A percentile compares a stretch with the other conserved stretches of the same genome.
phyloP scores from a whole-genome alignment of 441 rosid species.

The Bocquillonia castaneifolia region DNA sequence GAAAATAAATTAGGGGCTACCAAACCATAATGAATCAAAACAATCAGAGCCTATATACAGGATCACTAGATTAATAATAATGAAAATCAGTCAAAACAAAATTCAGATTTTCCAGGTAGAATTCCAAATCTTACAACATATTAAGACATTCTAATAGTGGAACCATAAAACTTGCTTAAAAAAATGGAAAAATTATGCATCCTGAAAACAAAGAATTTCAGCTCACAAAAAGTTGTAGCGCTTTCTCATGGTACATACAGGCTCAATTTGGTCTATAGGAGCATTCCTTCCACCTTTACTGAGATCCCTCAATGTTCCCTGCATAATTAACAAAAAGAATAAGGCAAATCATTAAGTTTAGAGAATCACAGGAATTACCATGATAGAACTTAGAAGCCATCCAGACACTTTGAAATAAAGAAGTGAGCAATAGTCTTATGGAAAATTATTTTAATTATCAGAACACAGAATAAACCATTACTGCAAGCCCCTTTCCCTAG shows the following conservation, averaged over 20 bases:
- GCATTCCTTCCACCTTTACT: constrained; percentile 59
- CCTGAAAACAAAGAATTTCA: constrained; percentile 12
- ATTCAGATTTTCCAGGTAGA: not conserved
- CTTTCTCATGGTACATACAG: constrained; percentile 35
- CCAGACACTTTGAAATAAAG: not conserved
- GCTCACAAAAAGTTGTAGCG: constrained; percentile 3
- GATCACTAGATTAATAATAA: not conserved
- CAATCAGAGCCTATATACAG: not conserved
- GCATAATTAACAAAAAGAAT: constrained; percentile 26
- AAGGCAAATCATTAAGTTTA: constrained; percentile 8
- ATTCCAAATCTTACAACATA: not conserved
- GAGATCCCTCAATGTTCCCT: constrained; percentile 73
- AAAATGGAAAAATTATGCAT: constrained; percentile 1
- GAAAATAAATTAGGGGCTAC: not conserved
- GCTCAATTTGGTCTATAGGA: constrained; percentile 43
- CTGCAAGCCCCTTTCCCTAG: not conserved
- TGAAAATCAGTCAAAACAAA: not conserved
- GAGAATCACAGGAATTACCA: not conserved
- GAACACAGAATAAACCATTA: not conserved
- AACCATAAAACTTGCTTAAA: constrained; percentile 1
- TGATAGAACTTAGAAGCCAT: not conserved
- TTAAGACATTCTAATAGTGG: not conserved
- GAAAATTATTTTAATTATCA: not conserved
- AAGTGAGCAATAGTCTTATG: not conserved
- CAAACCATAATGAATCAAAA: too few relatives aligned